Base-by-base conservation (phyloP, 257 asterid genomes). In the Cinchona pubescens region DNA sequence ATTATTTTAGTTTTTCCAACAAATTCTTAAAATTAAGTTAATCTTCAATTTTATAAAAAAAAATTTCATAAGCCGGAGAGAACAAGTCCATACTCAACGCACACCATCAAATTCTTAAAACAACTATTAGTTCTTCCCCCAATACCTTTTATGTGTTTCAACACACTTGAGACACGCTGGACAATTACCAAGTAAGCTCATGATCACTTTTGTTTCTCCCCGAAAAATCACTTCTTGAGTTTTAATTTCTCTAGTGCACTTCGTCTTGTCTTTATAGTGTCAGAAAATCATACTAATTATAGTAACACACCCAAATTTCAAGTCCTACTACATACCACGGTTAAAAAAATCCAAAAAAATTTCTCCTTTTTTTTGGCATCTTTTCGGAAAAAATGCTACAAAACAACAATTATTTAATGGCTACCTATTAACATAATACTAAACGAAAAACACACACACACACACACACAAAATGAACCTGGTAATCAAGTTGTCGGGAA, bases 401-500 rank as follows among this genome's bases (percentile, higher is more conserved):
- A 58, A 27, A 0, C 3, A 30, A 73, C 9, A 38, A 23, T 49
- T 4, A n/a, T n/a, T n/a, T n/a, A 58, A 27, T 27, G 18, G 2
- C 23, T 51, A n/a, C 7, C 38, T 15, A 23, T 67, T 21, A 43
- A 7, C 49, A 65, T 37, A 42, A 65, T 7, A 1, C 7, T 18
- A 35, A 1, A 7, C 18, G 37, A 37, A 65, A n/a, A n/a, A n/a
- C n/a, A n/a, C n/a, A n/a, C 21, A 32, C 32, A 0, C n/a, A 67
- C 3, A 10, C 11, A 25, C 3, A 34, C 64, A 21, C n/a, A 10
- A 70, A 13, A 61, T 15, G 23, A 63, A 93, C 97, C 92, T 82
- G 94, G 77, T 74, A 67, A 35, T 90, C 97, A 30, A 76, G 43
- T 76, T 86, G 90, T 81, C 86, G 82, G 76, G 91, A 55, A 74